Evolutionary conservation across 2,329 filamentous ascomycete genomes (phyloP).

Genomic region (Aspergillus sojae): DNA sequence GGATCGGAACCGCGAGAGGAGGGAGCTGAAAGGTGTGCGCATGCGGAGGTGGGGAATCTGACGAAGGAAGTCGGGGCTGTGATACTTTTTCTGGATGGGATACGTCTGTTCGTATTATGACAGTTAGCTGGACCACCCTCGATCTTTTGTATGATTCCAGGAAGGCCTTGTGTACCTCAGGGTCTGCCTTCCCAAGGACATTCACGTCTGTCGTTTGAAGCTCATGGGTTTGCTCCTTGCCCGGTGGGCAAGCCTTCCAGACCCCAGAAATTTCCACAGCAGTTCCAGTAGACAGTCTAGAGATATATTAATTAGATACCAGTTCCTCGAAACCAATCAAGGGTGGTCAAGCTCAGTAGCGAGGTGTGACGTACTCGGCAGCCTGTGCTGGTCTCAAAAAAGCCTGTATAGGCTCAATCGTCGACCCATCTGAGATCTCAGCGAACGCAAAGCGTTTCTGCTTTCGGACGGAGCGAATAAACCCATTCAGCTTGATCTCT

Average conservation of each 20-base stretch:
- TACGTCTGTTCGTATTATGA: slow-evolving; percentile 63
- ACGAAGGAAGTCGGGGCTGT: slow-evolving; percentile 84
- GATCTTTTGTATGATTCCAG: not conserved
- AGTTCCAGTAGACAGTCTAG: slow-evolving; percentile 76
- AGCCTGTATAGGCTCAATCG: slow-evolving; percentile 75
- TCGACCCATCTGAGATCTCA: slow-evolving; percentile 84
- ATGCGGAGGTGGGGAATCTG: slow-evolving; percentile 84
- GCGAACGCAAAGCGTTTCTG: slow-evolving; percentile 85
- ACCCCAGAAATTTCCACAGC: slow-evolving; percentile 76
- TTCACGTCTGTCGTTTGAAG: slow-evolving; percentile 71
- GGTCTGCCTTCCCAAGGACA: slow-evolving; percentile 75
- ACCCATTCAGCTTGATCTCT: slow-evolving; percentile 69
- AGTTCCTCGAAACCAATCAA: not conserved
- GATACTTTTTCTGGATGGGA: slow-evolving; percentile 95
- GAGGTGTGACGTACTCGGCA: slow-evolving; percentile 62
- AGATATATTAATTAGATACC: slow-evolving; percentile 21
- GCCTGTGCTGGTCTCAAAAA: slow-evolving; percentile 73
- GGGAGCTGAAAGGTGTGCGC: slow-evolving; percentile 77
- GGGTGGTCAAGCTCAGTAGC: not conserved
- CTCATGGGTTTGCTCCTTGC: slow-evolving; percentile 74
- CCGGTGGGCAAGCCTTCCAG: slow-evolving; percentile 71
- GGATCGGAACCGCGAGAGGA: slow-evolving; percentile 80
- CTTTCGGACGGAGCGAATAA: slow-evolving; percentile 79
- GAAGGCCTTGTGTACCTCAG: slow-evolving; percentile 62
- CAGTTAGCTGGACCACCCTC: not conserved